Base-by-base conservation (phyloP, 176 grass and related monocot genomes). In the Carex pumila region DNA sequence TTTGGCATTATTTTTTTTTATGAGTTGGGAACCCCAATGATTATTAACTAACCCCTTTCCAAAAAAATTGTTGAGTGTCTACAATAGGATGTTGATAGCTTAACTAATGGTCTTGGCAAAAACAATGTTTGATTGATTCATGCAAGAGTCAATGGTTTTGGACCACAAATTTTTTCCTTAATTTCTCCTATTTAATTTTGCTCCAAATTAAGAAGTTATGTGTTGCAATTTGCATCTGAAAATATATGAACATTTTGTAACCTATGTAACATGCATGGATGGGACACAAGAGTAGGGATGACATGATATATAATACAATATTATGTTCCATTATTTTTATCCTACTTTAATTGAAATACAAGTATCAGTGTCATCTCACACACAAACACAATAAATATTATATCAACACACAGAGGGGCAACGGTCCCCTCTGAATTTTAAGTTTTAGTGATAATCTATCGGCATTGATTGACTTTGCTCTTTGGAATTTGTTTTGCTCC, bases 21-120 rank as follows among this genome's bases (percentile, higher is more conserved):
- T 32, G 7, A 18, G 41, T 11, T 12, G n/a, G n/a, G 58, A 18
- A 45, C 18, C 18, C 12, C 59, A 81, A 81, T 81, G 59, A 81
- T 81, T 81, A 81, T 81, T 80, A 81, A 81, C 79, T 81, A 81
- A 81, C 60, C 58, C 60, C 59, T 63, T 65, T 30, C 12, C 47
- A 50, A 64, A 61, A 45, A 47, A 29, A 13, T 49, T 47, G 14
- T 81, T 6, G 12, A 59, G 41, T 45, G 6, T 72, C 47, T 50
- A 72, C 2, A 64, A 30, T 45, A 65, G 56, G 79, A 81, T 81
- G 79, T 64, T 43, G 79, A 81, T 63, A 65, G 79, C 79, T 81
- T 81, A 81, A 64, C 79, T 49, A 81, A 39, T 81, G 61, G 9
- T 64, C 34, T 65, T 59, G 30, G 45, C 49, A 3, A 63, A 18